phyloP scores from a whole-genome alignment of 1,139 yeast species.

The Pichia sp. region DNA sequence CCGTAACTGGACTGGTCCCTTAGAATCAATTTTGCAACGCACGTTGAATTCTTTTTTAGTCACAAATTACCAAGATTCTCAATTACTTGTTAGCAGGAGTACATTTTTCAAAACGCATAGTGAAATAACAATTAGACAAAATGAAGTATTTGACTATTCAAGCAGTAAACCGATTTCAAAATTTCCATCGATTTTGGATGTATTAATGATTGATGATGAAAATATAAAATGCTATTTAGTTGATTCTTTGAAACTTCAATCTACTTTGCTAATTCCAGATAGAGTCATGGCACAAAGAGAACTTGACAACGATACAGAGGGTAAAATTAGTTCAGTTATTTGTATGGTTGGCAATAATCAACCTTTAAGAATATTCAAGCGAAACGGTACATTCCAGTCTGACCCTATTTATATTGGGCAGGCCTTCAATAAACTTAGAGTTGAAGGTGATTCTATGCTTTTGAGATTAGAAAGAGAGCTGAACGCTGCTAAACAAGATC shows the following conservation, averaged over 20 bases:
- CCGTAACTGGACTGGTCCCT: slow-evolving; percentile 52
- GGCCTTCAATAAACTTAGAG: slow-evolving; percentile 16
- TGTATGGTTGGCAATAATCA: slow-evolving; percentile 31
- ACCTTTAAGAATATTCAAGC: slow-evolving; percentile 35
- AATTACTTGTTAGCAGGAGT: slow-evolving; percentile 39
- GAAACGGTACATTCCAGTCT: slow-evolving; percentile 37
- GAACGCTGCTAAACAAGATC: slow-evolving; percentile 18
- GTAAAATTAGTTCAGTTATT: slow-evolving; percentile 42
- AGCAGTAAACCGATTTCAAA: slow-evolving; percentile 30
- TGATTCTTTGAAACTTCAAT: slow-evolving; percentile 58
- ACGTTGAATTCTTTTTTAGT: slow-evolving; percentile 63
- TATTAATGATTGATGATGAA: slow-evolving; percentile 47
- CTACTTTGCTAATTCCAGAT: slow-evolving; percentile 44
- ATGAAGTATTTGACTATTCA: slow-evolving; percentile 49
- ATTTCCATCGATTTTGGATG: slow-evolving; percentile 48
- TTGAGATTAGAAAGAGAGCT: slow-evolving; percentile 18
- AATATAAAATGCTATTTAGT: slow-evolving; percentile 55
- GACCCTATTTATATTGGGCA: slow-evolving; percentile 48
- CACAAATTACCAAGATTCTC: slow-evolving; percentile 53
- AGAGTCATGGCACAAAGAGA: slow-evolving; percentile 45
- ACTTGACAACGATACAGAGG: slow-evolving; percentile 29
- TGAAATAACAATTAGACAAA: slow-evolving; percentile 46
- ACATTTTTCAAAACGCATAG: slow-evolving; percentile 28
- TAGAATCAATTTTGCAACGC: slow-evolving; percentile 47
- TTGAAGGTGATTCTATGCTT: slow-evolving; percentile 20